These are phyloP conservation scores for Amesomyces nigricolor DNA, from an alignment of 2,329 filamentous ascomycete genomes.

Conservation along the genomic window DNA sequence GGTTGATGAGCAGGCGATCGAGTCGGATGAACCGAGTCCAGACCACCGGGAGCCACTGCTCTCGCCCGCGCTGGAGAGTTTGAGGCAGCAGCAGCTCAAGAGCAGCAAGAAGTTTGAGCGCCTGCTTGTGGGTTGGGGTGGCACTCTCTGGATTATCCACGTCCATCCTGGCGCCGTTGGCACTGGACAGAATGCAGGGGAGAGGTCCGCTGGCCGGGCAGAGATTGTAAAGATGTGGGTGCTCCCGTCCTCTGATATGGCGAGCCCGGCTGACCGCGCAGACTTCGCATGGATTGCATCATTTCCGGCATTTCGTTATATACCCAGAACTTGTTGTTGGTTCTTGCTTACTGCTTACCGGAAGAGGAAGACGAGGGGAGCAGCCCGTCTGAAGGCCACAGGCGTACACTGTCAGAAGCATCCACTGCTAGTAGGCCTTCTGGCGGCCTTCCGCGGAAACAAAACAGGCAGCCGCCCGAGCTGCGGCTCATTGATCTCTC, in stretches of 20 bases:
- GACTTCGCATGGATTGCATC: constrained; percentile 92
- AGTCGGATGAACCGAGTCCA: constrained; percentile 58
- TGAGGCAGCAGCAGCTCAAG: constrained; percentile 45
- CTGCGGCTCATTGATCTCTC: constrained; percentile 84
- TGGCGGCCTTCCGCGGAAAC: constrained; percentile 62
- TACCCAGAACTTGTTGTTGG: constrained; percentile 82
- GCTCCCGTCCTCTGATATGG: background rate
- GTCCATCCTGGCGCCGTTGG: constrained; percentile 71
- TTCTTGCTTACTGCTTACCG: constrained; percentile 82
- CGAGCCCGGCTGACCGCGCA: constrained; percentile 36
- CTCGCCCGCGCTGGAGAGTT: constrained; percentile 43
- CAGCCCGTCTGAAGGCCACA: constrained; percentile 35
- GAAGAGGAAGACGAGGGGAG: constrained; percentile 47
- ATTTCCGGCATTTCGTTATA: constrained; percentile 96
- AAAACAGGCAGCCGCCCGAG: constrained; percentile 80
- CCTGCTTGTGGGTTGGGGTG: constrained; percentile 89
- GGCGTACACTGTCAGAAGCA: constrained; percentile 39
- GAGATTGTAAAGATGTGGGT: constrained; percentile 90
- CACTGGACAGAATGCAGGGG: constrained; percentile 60
- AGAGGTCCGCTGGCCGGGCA: constrained; percentile 69
- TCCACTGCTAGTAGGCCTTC: constrained; percentile 53
- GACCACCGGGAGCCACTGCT: constrained; percentile 30
- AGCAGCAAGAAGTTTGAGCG: constrained; percentile 59
- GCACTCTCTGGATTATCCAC: constrained; percentile 92
- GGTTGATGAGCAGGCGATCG: constrained; percentile 81